Base-by-base conservation (phyloP, 1,139 yeast genomes). In the Yamadazyma conglobata region DNA sequence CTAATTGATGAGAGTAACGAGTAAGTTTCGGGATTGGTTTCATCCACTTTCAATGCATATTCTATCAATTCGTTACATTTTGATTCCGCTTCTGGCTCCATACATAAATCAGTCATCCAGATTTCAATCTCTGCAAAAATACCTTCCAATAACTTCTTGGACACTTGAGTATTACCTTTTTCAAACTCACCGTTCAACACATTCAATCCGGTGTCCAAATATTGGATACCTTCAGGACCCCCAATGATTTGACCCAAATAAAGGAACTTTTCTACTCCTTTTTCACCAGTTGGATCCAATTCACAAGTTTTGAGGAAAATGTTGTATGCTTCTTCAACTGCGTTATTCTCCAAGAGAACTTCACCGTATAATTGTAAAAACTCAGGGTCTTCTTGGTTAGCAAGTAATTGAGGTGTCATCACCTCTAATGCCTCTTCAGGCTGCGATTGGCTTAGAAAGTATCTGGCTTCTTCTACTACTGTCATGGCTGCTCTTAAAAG, bases 71-170 rank as follows among this genome's bases (percentile, higher is more conserved):
- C 70, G 46, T 88, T 85, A 59, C 98, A 93, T 53, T 77, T 73
- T 4, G 56, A 26, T 56, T 91, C 98, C 3, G 98, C 97, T 46
- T 82, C 80, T 5, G 77, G 77, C 46, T 86, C 95, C 96, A 89
- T 88, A 54, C 97, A 89, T 43, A 91, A 67, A 62, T 91, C 99
- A 1, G 99, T 93, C 98, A 91, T 91, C 96, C 97, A 91, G 38
- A 93, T 86, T 58, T 91, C 99, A 47, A 91, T 83, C 61, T 82
- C 73, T 8, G 96, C 83, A 44, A 89, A 79, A 18, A 87, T 65
- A 0, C 93, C 96, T 50, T 79, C 84, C 43, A 83, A 78, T 34
- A 79, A 46, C 48, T 78, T 79, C 39, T 64, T 65, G 31, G 70
- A 50, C 18, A 83, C 54, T 45, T 73, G 33, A 5, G 28, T 33